phyloP scores from a whole-genome alignment of 2,329 filamentous ascomycete genomes.

The Microcyclosporella mali region DNA sequence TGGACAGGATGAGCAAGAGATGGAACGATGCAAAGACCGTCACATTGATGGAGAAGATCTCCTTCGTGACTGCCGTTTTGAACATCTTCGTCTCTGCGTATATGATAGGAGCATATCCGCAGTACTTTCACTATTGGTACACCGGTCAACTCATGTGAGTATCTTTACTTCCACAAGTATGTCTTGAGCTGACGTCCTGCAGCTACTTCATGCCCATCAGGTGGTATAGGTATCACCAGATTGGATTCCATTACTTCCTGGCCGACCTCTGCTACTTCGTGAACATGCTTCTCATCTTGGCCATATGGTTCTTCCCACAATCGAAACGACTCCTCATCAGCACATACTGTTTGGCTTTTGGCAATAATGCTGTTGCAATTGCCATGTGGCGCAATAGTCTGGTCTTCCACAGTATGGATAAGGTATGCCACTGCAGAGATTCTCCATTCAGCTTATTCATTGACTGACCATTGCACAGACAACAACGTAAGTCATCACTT shows the following conservation, averaged over 20 bases:
- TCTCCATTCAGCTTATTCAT: slow-evolving; percentile 13
- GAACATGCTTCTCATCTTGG: slow-evolving; percentile 76
- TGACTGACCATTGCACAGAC: no score
- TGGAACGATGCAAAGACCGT: slow-evolving; percentile 90
- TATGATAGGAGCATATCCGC: slow-evolving; percentile 75
- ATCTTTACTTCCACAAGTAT: background rate
- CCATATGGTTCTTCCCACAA: slow-evolving; percentile 81
- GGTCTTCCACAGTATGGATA: slow-evolving; percentile 97
- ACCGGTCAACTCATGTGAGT: slow-evolving; percentile 31
- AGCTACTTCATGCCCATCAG: slow-evolving; percentile 96
- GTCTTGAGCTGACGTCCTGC: slow-evolving; percentile 11
- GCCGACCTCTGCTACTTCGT: slow-evolving; percentile 98
- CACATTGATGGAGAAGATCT: slow-evolving; percentile 84
- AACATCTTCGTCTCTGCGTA: slow-evolving; percentile 98
- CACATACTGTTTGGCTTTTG: slow-evolving; percentile 85
- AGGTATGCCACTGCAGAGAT: slow-evolving; percentile 51
- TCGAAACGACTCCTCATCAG: slow-evolving; percentile 90
- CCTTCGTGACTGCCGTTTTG: slow-evolving; percentile 91
- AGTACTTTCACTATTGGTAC: slow-evolving; percentile 91
- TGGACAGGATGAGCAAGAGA: slow-evolving; percentile 76
- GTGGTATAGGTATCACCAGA: slow-evolving; percentile 81
- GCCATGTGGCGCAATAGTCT: slow-evolving; percentile 99
- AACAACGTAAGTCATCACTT: slow-evolving; percentile 20
- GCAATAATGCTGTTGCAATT: slow-evolving; percentile 95
- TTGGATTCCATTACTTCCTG: slow-evolving; percentile 93